Conservation (phyloP, 192 early-diverging fungal genomes). For the Umbelopsis ramanniana region DNA sequence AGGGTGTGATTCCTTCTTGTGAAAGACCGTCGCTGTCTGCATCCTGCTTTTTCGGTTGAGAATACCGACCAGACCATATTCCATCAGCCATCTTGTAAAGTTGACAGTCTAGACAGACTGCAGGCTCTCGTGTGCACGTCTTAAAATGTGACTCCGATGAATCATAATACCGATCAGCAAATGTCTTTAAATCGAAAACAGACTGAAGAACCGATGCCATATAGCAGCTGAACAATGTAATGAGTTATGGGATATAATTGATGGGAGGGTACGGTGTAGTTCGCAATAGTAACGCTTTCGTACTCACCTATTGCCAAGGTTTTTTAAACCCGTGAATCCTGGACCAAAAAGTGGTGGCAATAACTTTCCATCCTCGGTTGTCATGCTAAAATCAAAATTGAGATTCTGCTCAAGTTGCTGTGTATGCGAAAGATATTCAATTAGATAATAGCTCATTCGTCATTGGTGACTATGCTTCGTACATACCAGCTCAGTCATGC, state of each 20-base stretch:
- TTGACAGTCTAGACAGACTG: slow-evolving; percentile 89
- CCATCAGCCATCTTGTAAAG: slow-evolving; percentile 91
- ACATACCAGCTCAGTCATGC: slow-evolving; percentile 83
- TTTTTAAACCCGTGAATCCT: slow-evolving; percentile 90
- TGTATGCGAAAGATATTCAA: background rate
- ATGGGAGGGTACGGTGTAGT: too few species aligned
- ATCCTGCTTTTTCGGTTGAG: slow-evolving; percentile 46
- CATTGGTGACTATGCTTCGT: background rate
- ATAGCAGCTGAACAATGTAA: slow-evolving; percentile 74
- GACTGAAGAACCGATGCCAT: slow-evolving; percentile 94
- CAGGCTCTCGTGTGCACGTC: slow-evolving; percentile 59
- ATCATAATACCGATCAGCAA: slow-evolving; percentile 63
- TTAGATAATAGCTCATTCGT: background rate
- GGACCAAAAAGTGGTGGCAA: slow-evolving; percentile 86
- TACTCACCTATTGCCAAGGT: slow-evolving; percentile 89
- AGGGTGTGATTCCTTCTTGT: slow-evolving; percentile 86
- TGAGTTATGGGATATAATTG: too few species aligned
- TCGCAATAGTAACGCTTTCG: too few species aligned
- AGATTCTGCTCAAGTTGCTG: slow-evolving; percentile 96
- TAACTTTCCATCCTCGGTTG: slow-evolving; percentile 89
- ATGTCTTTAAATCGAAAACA: slow-evolving; percentile 77
- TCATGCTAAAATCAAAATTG: slow-evolving; percentile 98
- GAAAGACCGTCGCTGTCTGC: slow-evolving; percentile 48
- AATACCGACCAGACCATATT: slow-evolving; percentile 87
- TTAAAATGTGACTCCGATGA: slow-evolving; percentile 52